Evolutionary conservation across 2,329 filamentous ascomycete genomes (phyloP), one percentile per base, ranked within the genome.

Genomic region (Aspergillus sp.): DNA sequence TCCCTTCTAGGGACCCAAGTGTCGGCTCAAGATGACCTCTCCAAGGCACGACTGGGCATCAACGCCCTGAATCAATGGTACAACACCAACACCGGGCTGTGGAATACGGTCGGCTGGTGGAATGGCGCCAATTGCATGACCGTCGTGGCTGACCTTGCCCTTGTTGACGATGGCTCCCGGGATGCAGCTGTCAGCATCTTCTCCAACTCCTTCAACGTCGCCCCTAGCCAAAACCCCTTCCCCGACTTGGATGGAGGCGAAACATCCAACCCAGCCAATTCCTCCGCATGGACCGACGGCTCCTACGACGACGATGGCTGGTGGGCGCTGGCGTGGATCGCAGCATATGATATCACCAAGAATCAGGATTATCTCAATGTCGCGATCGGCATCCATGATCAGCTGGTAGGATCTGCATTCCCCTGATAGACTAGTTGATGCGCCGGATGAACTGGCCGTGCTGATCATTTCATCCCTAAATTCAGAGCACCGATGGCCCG

Each of bases 31-130:
- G 19, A 19, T 19, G 19, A 19, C n/a, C 10, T 26, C 4, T 27
- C 34, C 2, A 34, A 42, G 9, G 45, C 45, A 7, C 37, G 50
- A 8, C 35, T 42, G 9, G 70, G 68, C 4, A 56, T 73, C 2
- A 56, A 62, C 19, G 60, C 71, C 5, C 69, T 86, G 1, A 81
- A 85, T 53, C 58, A 55, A 34, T 87, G 79, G 76, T 87, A 87
- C 61, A 76, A 83, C 56, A 45, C 64, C 3, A 56, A 59, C 5
- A 80, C 73, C 1, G 85, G 85, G 4, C 68, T 86, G 9, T 88
- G 82, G 81, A 66, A 79, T 43, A 75, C 76, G 0, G 74, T 76
- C 6, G 75, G 76, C n/a, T 89, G 85, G 85, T 89, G 85, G 85
- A 86, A 88, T 57, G 76, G 77, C 42, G 85, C 78, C 36, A 88